Conservation (phyloP, 1,284 basidiomycete species). For the Fistulina hepatica region DNA sequence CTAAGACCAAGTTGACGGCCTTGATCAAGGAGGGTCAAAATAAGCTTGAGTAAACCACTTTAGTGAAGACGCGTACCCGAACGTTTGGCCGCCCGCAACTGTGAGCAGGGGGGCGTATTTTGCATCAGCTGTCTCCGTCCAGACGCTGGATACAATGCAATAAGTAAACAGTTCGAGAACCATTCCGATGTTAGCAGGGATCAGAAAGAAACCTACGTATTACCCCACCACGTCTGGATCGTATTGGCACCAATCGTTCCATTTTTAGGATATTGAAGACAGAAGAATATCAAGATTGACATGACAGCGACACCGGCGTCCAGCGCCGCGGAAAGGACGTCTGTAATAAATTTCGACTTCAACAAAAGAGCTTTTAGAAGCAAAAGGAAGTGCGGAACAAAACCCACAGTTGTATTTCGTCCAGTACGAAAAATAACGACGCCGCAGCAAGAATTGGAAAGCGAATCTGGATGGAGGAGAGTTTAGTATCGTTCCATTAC, state of each 20-base stretch:
- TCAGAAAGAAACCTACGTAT: constrained; percentile 7
- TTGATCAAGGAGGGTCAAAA: too few species aligned
- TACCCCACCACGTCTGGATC: constrained; percentile 12
- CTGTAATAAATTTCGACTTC: constrained; percentile 28
- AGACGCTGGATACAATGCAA: constrained; percentile 20
- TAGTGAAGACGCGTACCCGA: constrained; percentile 24
- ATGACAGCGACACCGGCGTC: constrained; percentile 41
- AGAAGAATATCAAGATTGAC: constrained; percentile 38
- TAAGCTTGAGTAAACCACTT: too few species aligned
- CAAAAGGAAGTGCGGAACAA: background rate
- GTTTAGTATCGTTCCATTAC: constrained; percentile 8
- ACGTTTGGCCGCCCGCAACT: constrained; percentile 27
- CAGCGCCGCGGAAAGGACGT: constrained; percentile 40
- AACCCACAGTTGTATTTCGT: constrained; percentile 47
- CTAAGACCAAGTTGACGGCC: too few species aligned
- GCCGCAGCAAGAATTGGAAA: constrained; percentile 51
- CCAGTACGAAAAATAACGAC: constrained; percentile 58
- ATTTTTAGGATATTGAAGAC: constrained; percentile 11
- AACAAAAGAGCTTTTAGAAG: constrained; percentile 12
- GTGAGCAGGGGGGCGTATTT: constrained; percentile 28
- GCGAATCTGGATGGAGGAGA: too few species aligned
- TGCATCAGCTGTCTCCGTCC: too few species aligned
- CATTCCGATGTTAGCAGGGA: background rate
- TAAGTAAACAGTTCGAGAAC: background rate
- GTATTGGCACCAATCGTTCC: constrained; percentile 6